phyloP scores from a whole-genome alignment of 176 grass and related monocot genomes.

The Oryza meridionalis region DNA sequence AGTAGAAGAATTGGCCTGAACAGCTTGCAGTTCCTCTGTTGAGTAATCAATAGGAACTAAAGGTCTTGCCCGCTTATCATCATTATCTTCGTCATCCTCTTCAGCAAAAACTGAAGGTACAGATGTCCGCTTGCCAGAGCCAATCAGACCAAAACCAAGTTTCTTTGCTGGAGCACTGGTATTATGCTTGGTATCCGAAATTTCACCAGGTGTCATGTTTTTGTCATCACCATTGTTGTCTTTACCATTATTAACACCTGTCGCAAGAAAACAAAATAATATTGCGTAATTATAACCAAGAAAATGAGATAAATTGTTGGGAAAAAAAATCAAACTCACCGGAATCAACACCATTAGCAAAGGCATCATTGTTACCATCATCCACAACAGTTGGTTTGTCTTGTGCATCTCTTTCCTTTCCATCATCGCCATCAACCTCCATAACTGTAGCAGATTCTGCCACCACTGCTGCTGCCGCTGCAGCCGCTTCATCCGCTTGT shows the following conservation, averaged over 20 bases:
- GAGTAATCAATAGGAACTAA: constrained; percentile 98
- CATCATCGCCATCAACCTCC: constrained; percentile 66
- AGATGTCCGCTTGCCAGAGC: constrained; percentile 81
- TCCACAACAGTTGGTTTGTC: constrained; percentile 42
- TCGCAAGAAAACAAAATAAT: constrained; percentile 32
- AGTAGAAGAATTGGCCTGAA: constrained; percentile 62
- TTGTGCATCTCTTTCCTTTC: constrained; percentile 58
- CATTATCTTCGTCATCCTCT: constrained; percentile 75
- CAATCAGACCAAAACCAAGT: constrained; percentile 88
- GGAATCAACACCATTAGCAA: constrained; percentile 48
- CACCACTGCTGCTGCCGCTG: not conserved
- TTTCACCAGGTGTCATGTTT: constrained; percentile 31
- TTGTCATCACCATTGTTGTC: constrained; percentile 49
- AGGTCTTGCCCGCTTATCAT: constrained; percentile 82
- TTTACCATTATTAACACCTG: constrained; percentile 56
- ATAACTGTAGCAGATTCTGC: constrained; percentile 54
- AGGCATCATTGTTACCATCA: constrained; percentile 36
- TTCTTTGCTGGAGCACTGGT: constrained; percentile 73
- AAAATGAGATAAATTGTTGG: not conserved
- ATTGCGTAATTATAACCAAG: not conserved
- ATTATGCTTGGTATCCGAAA: constrained; percentile 65
- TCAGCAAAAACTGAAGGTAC: constrained; percentile 92
- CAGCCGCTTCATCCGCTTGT: constrained; percentile 58
- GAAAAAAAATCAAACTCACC: constrained; percentile 44
- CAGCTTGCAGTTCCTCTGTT: constrained; percentile 82